Base-by-base conservation (phyloP, 495 filamentous ascomycete species). In the Cercophora samala region DNA sequence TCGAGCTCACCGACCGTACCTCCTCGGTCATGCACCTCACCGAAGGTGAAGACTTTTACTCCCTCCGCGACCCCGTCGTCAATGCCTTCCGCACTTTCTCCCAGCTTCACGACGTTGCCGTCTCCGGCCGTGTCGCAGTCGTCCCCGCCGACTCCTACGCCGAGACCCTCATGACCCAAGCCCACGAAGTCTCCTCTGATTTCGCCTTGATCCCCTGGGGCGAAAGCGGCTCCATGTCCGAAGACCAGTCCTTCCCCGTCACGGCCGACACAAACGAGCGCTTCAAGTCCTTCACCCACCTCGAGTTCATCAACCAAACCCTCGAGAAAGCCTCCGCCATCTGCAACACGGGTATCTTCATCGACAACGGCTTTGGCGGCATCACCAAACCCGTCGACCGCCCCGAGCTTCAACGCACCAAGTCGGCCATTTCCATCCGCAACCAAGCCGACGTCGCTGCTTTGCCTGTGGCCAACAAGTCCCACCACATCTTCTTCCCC, bases 1-100 rank as follows among this genome's bases (percentile, higher is more conserved):
- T 97, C 53, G 92, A 96, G 73, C 87, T 98, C 23, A 95, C 92
- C 0, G 93, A 99, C 67, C 93, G 95, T 83, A 89, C 90, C 37
- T 97, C 95, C 6, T 91, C 93, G 21, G 93, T 97, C 63, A 99
- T 99, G 95, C 90, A 93, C 71, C 91, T 96, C 5, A 88, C 92
- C 0, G 92, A 95, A 66, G 81, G 87, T 53, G 92, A 93, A 11
- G 91, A 93, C 21, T 70, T 75, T 19, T 88, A 90, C 68, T 86
- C 87, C 13, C 79, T 87, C 5, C 86, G 86, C 77, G 95, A 99
- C 70, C 93, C 95, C 5, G 91, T 97, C 0, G 86, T 97, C 26
- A 97, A 97, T 73, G 91, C 91, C 11, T 97, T 97, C 82, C 85
- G 90, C 22, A 91, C 93, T 0, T 93, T 99, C 73, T 91, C 92